Evolutionary conservation across 768 basidiomycete genomes (phyloP).

Genomic region (Termitomyces sp.): DNA sequence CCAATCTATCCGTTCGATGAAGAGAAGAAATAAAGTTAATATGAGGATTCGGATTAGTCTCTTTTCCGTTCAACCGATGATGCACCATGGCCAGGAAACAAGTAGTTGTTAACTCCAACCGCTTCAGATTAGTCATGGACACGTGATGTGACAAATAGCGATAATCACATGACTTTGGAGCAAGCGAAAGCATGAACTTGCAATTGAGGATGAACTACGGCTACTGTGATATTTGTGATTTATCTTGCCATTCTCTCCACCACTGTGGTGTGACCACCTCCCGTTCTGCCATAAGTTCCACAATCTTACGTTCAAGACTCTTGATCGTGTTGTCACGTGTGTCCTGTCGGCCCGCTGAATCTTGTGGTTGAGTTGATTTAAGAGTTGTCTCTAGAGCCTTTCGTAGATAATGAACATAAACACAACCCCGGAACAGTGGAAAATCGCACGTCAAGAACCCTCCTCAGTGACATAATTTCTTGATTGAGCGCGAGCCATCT

Average conservation of each 20-base stretch:
- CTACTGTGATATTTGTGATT: not conserved
- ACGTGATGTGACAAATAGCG: slow-evolving; percentile 5
- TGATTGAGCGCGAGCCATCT: slow-evolving; percentile 32
- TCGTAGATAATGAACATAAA: not conserved
- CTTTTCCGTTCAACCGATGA: slow-evolving; percentile 59
- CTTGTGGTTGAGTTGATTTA: not conserved
- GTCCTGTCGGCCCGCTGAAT: not conserved
- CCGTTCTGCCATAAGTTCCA: slow-evolving; percentile 13
- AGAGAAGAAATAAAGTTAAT: slow-evolving; percentile 73
- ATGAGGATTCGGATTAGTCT: slow-evolving; percentile 67
- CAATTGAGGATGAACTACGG: not conserved
- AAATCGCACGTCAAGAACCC: slow-evolving; percentile 3
- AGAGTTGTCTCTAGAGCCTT: not conserved
- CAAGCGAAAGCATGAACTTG: no score
- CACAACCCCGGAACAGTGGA: not conserved
- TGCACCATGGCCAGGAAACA: slow-evolving; percentile 52
- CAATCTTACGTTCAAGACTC: slow-evolving; percentile 10
- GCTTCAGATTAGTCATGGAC: not conserved
- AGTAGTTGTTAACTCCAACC: not conserved
- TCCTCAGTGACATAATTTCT: slow-evolving; percentile 17
- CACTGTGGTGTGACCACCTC: slow-evolving; percentile 18
- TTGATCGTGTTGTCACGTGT: slow-evolving; percentile 13
- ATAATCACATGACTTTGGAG: not conserved
- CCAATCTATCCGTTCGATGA: slow-evolving; percentile 29
- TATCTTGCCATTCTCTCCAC: slow-evolving; percentile 22